A percentile compares a stretch with the other conserved stretches of the same genome.
Conservation (phyloP, 169 alveolate species). For the Babesia bovis region DNA sequence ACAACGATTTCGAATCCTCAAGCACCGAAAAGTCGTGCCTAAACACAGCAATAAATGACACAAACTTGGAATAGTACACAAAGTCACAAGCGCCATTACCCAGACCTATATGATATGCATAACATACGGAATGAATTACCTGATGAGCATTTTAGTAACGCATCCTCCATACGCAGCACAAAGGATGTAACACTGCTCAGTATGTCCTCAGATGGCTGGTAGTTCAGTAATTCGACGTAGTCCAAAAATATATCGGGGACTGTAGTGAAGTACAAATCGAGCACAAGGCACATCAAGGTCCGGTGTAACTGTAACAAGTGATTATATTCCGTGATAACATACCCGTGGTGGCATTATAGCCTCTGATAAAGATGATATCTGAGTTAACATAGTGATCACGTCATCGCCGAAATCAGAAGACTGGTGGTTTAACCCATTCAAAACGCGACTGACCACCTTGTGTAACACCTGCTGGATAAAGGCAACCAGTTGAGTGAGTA, state of each 20-base stretch:
- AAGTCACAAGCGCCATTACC: neutral
- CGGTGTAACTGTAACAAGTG: constrained; percentile 3
- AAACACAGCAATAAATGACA: constrained; percentile 17
- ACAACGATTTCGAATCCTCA: constrained; percentile 14
- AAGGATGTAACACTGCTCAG: constrained; percentile 11
- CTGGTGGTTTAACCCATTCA: constrained; percentile 12
- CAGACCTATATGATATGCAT: neutral
- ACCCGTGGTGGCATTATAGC: constrained; percentile 16
- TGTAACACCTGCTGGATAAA: constrained; percentile 57
- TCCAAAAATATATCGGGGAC: constrained; percentile 45
- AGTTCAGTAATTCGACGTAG: constrained; percentile 45
- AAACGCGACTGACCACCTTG: constrained; percentile 24
- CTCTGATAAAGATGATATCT: constrained; percentile 4
- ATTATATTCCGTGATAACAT: neutral
- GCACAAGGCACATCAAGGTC: constrained; percentile 5
- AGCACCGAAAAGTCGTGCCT: constrained; percentile 13
- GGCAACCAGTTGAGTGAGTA: constrained; percentile 46
- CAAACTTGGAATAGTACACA: constrained; percentile 18
- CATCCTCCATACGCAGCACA: constrained; percentile 2
- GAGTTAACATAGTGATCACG: constrained; percentile 7
- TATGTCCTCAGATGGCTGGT: constrained; percentile 36
- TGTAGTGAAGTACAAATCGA: constrained; percentile 47
- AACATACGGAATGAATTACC: neutral
- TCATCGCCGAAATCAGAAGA: constrained; percentile 24
- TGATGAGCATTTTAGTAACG: neutral